Base-by-base conservation (phyloP, 768 basidiomycete species). In the Russula sp. region DNA sequence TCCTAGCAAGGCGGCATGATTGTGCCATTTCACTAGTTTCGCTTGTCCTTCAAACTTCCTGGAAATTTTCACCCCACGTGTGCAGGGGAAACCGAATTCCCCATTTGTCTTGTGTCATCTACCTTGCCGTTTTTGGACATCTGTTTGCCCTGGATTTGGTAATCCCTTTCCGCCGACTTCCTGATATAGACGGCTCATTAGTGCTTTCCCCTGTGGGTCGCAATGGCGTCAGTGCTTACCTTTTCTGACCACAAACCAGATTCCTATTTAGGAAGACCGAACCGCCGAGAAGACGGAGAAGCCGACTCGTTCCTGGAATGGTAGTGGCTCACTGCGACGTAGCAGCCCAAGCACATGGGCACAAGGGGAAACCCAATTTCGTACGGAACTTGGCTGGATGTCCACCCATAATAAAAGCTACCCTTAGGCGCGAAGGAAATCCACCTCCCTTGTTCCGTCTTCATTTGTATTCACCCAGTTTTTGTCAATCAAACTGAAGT, bases 281-380 rank as follows among this genome's bases (percentile, higher is more conserved):
- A 60, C 46, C n/a, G 46, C 46, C 46, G 46, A 48, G 20, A 36
- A 46, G 60, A 20, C n/a, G 44, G 46, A 48, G 20, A 36, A 46
- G 60, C 24, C n/a, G 44, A 24, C 36, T 52, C 36, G 24, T 65
- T 61, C 46, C 46, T 30, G 40, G 46, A 48, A 44, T 50, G 26
- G 38, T 22, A 32, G 30, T 18, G 6, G 16, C n/a, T n/a, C 26
- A n/a, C 6, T 34, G 55, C 53, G 24, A 59, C 20, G 44, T 1
- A 30, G 28, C 5, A 2, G 28, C 28, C 26, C 4, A n/a, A 44
- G 36, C 40, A 28, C 34, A 9, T 40, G 1, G n/a, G n/a, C 42
- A 68, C 61, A 68, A 67, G 62, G 67, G 67, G 62, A 68, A 30
- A 26, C 22, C 67, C 65, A 50, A 22, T 63, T 67, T 59, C 32